Conservation (phyloP, 179 eudicot genomes). For the Carnegiea gigantea region DNA sequence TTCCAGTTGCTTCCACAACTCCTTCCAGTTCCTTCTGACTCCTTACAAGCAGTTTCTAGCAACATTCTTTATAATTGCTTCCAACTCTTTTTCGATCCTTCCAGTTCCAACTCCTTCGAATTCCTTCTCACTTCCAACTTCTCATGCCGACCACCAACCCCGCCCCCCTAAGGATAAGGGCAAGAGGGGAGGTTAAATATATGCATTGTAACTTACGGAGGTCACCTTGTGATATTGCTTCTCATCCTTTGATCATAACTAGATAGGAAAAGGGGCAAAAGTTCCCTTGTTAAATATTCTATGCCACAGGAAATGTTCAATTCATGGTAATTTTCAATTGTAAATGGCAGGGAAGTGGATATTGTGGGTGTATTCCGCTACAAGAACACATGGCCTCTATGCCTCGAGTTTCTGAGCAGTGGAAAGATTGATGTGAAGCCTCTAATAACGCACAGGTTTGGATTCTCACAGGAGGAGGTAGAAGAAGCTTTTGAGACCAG, state of each 20-base stretch:
- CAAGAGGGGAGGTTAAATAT: no score
- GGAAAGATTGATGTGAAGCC: conserved; percentile 99
- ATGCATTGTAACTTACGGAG: background rate
- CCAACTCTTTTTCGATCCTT: no score
- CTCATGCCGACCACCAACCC: no score
- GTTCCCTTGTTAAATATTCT: no score
- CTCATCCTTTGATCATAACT: background rate
- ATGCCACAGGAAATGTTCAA: background rate
- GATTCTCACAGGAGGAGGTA: conserved; percentile 88
- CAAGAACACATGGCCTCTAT: conserved; percentile 97
- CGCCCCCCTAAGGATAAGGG: no score
- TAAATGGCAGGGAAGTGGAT: conserved; percentile 76
- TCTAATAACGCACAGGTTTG: conserved; percentile 83
- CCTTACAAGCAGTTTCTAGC: no score
- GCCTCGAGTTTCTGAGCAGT: conserved; percentile 80
- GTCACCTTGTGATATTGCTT: background rate
- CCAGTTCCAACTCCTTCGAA: no score
- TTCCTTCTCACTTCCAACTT: no score
- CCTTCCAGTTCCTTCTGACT: no score
- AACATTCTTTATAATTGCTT: no score
- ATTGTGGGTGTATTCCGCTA: conserved; percentile 89
- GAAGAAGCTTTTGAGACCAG: conserved; percentile 95
- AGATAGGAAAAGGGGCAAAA: no score
- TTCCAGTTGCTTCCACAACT: no score
- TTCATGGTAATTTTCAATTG: background rate